Base-by-base conservation (phyloP, 352 stramenopile genomes). In the Phytophthora idaei region DNA sequence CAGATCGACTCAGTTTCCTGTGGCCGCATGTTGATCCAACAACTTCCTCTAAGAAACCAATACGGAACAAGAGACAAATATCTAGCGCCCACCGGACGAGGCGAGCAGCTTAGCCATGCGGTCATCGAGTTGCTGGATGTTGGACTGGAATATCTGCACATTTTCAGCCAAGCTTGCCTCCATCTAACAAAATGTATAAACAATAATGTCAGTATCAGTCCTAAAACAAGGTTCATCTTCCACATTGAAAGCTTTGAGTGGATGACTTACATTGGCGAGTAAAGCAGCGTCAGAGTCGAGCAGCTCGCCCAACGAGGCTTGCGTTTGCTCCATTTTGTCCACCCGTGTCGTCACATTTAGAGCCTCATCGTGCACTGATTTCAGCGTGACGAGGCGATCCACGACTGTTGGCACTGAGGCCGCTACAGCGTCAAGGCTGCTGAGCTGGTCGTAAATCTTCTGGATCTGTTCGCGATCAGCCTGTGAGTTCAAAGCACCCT, bases 131-230 rank as follows among this genome's bases (percentile, higher is more conserved):
- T 77, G 67, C 72, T 92, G 71, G 48, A 93, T 84, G 64, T 95
- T 95, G 15, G 71, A 66, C 45, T 93, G 76, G 64, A 95, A 95
- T 53, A 92, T 76, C 57, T 87, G 68, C 29, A 92, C 70, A 71
- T 95, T 95, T 34, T 81, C 75, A 39, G 76, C 74, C 49, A 95
- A 76, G 45, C 85, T 93, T 31, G 77, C 60, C 62, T 95, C 85
- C 72, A 95, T 86, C 87, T 95, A 58, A 17, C 44, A 44, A 39
- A 25, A 42, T 17, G 27, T 27, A 62, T 1, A 4, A 15, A 57
- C 41, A 34, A 53, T 4, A 57, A n/a, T 21, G 17, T 61, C 47
- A 72, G 62, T 37, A 69, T 17, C 17, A 45, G 8, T 47, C 34
- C 57, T 10, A 48, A 27, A 47, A 25, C 39, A n/a, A 10, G 7